These are phyloP conservation scores for Corynespora cassiicola DNA, from an alignment of 2,329 filamentous ascomycete genomes.

Conservation along the genomic window DNA sequence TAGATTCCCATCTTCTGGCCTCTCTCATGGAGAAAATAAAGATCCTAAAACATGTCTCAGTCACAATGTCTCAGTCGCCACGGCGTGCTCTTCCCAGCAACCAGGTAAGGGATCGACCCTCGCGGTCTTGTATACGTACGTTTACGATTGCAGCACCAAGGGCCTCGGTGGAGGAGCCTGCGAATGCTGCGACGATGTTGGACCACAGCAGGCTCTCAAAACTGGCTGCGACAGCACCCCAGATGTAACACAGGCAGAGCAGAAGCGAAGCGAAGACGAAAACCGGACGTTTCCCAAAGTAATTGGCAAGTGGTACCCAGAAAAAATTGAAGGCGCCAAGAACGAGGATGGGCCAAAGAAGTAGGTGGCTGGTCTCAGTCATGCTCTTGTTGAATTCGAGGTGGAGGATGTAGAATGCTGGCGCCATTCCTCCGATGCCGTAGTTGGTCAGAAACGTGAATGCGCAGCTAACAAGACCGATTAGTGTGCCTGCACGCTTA, in stretches of 20 bases:
- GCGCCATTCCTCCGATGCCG: slow-evolving; percentile 52
- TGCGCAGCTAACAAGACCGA: slow-evolving; percentile 43
- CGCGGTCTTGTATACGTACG: slow-evolving; percentile 14
- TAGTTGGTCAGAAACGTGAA: slow-evolving; percentile 57
- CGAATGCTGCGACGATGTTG: slow-evolving; percentile 54
- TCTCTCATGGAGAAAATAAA: slow-evolving; percentile 42
- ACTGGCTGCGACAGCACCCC: slow-evolving; percentile 51
- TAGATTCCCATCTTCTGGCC: slow-evolving; percentile 46
- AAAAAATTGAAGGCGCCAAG: slow-evolving; percentile 61
- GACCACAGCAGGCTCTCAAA: slow-evolving; percentile 55
- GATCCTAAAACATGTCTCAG: slow-evolving; percentile 19
- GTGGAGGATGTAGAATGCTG: slow-evolving; percentile 51
- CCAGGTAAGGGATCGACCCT: slow-evolving; percentile 9
- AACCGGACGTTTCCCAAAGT: slow-evolving; percentile 56
- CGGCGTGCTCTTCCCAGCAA: slow-evolving; percentile 13
- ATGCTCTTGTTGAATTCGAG: slow-evolving; percentile 55
- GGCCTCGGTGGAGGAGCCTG: slow-evolving; percentile 54
- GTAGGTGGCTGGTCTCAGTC: slow-evolving; percentile 51
- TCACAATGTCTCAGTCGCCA: slow-evolving; percentile 22
- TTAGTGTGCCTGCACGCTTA: too few species aligned
- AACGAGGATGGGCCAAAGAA: slow-evolving; percentile 53
- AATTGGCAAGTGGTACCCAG: slow-evolving; percentile 57
- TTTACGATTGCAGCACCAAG: slow-evolving; percentile 50
- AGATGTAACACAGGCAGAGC: slow-evolving; percentile 54
- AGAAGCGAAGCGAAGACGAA: slow-evolving; percentile 54